A percentile compares a stretch with the other conserved stretches of the same genome.
phyloP scores from a whole-genome alignment of 495 filamentous ascomycete species.

The Schizothecium vesticola region DNA sequence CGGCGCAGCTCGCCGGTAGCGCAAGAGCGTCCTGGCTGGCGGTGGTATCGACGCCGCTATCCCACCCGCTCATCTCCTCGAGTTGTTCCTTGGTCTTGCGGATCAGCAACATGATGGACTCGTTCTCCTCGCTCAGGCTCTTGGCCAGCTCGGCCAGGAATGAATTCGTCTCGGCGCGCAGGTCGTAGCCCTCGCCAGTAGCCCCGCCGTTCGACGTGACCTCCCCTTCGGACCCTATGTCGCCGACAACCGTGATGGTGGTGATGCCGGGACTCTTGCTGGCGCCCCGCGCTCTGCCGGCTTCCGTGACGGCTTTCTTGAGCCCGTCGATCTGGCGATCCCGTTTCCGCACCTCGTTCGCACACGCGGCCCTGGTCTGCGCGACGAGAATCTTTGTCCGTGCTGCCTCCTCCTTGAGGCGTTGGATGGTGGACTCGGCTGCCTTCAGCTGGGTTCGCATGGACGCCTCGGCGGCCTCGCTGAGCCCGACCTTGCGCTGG shows the following conservation, averaged over 20 bases:
- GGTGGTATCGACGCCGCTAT: slow-evolving; percentile 17
- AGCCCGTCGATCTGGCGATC: slow-evolving; percentile 83
- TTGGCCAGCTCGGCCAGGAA: slow-evolving; percentile 87
- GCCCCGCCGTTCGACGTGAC: slow-evolving; percentile 43
- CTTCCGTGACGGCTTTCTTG: slow-evolving; percentile 66
- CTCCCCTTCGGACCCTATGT: slow-evolving; percentile 33
- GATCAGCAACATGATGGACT: slow-evolving; percentile 68
- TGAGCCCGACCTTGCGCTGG: slow-evolving; percentile 65
- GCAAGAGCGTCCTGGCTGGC: slow-evolving; percentile 39
- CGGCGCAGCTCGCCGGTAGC: slow-evolving; percentile 60
- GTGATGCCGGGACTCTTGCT: slow-evolving; percentile 46
- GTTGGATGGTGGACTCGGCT: slow-evolving; percentile 63
- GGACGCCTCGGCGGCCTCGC: slow-evolving; percentile 66
- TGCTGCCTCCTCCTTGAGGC: slow-evolving; percentile 72
- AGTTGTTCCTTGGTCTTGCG: slow-evolving; percentile 65
- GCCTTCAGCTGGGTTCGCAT: slow-evolving; percentile 62
- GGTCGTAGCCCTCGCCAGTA: slow-evolving; percentile 59
- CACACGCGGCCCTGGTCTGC: slow-evolving; percentile 80
- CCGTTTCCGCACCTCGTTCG: slow-evolving; percentile 86
- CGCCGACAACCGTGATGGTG: slow-evolving; percentile 50
- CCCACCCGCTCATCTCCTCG: slow-evolving; percentile 72
- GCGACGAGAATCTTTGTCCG: slow-evolving; percentile 69
- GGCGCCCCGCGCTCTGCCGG: slow-evolving; percentile 42
- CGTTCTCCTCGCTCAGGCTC: slow-evolving; percentile 89
- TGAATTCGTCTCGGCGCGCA: slow-evolving; percentile 82